Conservation (phyloP, 2,329 filamentous ascomycete species). For the Cladobotryum mycophilum region DNA sequence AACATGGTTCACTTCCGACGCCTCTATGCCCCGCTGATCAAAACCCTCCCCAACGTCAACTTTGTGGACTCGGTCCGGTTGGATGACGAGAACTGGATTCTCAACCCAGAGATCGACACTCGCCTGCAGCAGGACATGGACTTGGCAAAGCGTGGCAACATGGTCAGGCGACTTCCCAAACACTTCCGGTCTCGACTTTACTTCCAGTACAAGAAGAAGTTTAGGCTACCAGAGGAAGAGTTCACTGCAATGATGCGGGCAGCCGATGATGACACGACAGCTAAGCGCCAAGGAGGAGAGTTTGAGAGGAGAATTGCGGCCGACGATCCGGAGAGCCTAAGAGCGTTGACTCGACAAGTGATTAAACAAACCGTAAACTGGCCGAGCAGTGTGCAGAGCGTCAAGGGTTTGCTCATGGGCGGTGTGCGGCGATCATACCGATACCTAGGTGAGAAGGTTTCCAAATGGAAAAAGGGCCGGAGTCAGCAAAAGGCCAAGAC, state of each 20-base stretch:
- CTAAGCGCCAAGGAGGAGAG: slow-evolving; percentile 70
- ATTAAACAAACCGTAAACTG: slow-evolving; percentile 86
- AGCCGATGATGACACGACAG: slow-evolving; percentile 62
- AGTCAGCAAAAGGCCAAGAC: slow-evolving; percentile 16
- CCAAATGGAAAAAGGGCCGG: slow-evolving; percentile 52
- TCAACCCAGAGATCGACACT: slow-evolving; percentile 51
- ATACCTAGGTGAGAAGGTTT: slow-evolving; percentile 77
- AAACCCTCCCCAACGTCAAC: slow-evolving; percentile 79
- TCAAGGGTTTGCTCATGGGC: slow-evolving; percentile 78
- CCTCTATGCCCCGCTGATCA: slow-evolving; percentile 83
- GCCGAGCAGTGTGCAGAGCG: slow-evolving; percentile 82
- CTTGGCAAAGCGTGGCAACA: slow-evolving; percentile 82
- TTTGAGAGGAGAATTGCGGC: slow-evolving; percentile 82
- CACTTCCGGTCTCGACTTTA: slow-evolving; percentile 85
- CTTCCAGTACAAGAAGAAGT: slow-evolving; percentile 90
- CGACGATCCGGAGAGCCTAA: slow-evolving; percentile 61
- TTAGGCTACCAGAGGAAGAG: slow-evolving; percentile 73
- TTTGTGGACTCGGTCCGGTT: slow-evolving; percentile 55
- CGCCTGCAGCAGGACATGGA: slow-evolving; percentile 86
- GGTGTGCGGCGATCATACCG: slow-evolving; percentile 63
- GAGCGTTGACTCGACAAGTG: slow-evolving; percentile 62
- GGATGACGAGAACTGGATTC: slow-evolving; percentile 34
- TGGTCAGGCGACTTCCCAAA: slow-evolving; percentile 86
- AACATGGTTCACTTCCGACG: slow-evolving; percentile 89
- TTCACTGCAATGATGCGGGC: slow-evolving; percentile 80